Base-by-base conservation (phyloP, 345 rosid genomes). In the Linum trigynum region DNA sequence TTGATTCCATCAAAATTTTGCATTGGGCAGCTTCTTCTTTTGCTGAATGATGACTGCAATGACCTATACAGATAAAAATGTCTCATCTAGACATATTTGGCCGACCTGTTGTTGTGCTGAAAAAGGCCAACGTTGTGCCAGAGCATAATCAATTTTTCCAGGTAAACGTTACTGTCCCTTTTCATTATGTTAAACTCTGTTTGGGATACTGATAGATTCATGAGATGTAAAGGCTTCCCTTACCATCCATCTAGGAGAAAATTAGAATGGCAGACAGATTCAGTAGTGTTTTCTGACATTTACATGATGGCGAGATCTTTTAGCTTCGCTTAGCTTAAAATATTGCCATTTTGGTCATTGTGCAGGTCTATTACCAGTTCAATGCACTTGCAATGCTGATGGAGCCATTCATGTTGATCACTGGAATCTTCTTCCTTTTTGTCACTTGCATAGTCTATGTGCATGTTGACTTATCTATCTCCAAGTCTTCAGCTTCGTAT, bases 31-130 rank as follows among this genome's bases (percentile, higher is more conserved):
- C 45, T 55, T 69, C 5, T 62, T 67, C 32, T 59, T 68, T 58
- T 61, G 40, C 3, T 58, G 48, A 57, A n/a, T 66, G 48, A 50
- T 56, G 32, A 23, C 32, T 39, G 5, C 5, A 2, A 38, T 67
- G 70, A 42, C 64, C 56, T 35, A 71, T 77, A 76, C 84, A 89
- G 96, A 79, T 76, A 69, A 95, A 91, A 70, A 60, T 84, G 41
- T 95, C 95, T n/a, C 96, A 89, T 78, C 83, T 95, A 77, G 99
- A 95, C 74, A 71, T 89, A 65, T 84, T 72, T 68, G 97, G 99
- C 65, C 84, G 97, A 76, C 96, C 95, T 53, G 97, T 91, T 68
- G 72, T 74, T 74, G 89, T 82, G 67, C 84, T 91, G 36, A 84
- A 88, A 76, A 95, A 89, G 82, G 65, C 67, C 65, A 88, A 89